Evolutionary conservation across 2,329 filamentous ascomycete species (phyloP).

Genomic region (Diplodia sapinea): DNA sequence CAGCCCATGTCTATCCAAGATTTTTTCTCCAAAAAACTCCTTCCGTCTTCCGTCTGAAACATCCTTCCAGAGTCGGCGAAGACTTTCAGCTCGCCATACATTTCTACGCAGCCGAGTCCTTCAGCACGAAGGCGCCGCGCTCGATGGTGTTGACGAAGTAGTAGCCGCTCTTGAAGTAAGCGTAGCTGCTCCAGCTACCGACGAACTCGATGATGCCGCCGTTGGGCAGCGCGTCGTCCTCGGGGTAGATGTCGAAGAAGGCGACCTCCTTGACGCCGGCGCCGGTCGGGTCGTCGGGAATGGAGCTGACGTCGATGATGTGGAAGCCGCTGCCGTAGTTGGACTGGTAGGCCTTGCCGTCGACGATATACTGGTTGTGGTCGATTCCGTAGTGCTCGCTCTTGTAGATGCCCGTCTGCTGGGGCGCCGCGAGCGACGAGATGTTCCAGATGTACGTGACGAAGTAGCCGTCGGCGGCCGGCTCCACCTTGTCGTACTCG

Average conservation of each 20-base stretch:
- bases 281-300: conserved; percentile 50
- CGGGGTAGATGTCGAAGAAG: conserved; percentile 53
- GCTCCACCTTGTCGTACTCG: conserved; percentile 47
- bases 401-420: conserved; percentile 53
- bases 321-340: conserved; percentile 53
- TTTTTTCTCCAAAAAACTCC: not conserved
- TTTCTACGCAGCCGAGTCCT: conserved; percentile 33
- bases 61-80: not conserved
- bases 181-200: conserved; percentile 53
- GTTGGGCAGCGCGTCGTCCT: conserved; percentile 48
- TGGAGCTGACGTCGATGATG: conserved; percentile 50
- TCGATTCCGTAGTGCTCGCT: conserved; percentile 49
- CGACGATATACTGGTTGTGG: conserved; percentile 56
- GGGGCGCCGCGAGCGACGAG: conserved; percentile 42
- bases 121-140: conserved; percentile 47
- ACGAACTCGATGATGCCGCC: conserved; percentile 52
- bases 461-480: conserved; percentile 43
- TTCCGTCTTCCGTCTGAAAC: not conserved
- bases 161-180: conserved; percentile 48
- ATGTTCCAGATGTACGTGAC: conserved; percentile 51
- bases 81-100: too few relatives aligned
- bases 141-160: conserved; percentile 52
- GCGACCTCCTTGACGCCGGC: conserved; percentile 50
- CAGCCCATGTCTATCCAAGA: not conserved
- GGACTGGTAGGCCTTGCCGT: conserved; percentile 51